Conservation (phyloP, 2,329 filamentous ascomycete species). For the Cyphellophora europaea region DNA sequence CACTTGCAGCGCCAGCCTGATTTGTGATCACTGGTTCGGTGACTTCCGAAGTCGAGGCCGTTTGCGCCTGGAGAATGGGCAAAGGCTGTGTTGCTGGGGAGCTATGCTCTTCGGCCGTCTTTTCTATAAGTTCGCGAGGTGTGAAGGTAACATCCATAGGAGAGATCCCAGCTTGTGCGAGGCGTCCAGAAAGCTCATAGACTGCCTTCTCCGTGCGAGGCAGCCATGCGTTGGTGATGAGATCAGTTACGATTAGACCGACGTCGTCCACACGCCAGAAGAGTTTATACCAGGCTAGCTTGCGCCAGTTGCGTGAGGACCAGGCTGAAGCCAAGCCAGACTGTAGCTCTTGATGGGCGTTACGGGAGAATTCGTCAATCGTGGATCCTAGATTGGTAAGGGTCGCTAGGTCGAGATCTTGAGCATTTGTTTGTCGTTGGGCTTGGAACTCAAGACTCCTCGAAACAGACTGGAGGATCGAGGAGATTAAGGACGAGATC, state of each 20-base stretch:
- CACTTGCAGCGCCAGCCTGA: constrained; percentile 13
- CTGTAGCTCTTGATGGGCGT: constrained; percentile 74
- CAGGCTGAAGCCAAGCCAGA: constrained; percentile 72
- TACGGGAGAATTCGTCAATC: constrained; percentile 65
- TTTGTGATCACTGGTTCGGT: constrained; percentile 15
- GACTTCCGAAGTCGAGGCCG: constrained; percentile 6
- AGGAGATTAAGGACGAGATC: constrained; percentile 57
- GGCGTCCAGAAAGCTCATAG: constrained; percentile 73
- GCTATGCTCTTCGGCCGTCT: neutral
- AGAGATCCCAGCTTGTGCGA: constrained; percentile 50
- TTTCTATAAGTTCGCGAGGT: neutral
- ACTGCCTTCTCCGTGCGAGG: constrained; percentile 67
- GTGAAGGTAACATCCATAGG: constrained; percentile 7
- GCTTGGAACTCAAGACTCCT: constrained; percentile 23
- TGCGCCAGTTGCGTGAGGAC: constrained; percentile 64
- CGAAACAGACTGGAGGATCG: constrained; percentile 45
- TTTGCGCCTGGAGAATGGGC: constrained; percentile 11
- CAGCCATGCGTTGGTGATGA: constrained; percentile 69
- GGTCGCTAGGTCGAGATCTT: constrained; percentile 26
- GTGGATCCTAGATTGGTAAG: constrained; percentile 45
- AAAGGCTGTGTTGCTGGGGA: constrained; percentile 2
- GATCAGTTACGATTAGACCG: constrained; percentile 68
- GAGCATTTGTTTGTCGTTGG: constrained; percentile 22
- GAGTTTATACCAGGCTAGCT: constrained; percentile 85
- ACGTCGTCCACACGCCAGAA: constrained; percentile 94